Base-by-base conservation (phyloP, 2,329 filamentous ascomycete genomes). In the Metarhizium robertsii region DNA sequence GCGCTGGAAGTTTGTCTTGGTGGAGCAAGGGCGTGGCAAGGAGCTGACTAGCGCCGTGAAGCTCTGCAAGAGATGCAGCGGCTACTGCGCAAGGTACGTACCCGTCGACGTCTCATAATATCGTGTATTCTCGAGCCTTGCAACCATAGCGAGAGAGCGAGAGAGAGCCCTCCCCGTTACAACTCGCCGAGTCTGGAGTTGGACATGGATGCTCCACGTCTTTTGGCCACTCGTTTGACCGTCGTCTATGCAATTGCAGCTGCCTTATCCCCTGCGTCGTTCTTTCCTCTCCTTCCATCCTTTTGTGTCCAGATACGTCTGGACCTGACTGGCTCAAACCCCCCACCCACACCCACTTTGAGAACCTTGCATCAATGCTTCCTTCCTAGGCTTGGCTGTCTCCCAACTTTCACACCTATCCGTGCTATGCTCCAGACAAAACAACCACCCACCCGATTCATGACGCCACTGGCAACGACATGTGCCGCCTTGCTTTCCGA, bases 41-140 rank as follows among this genome's bases (percentile, higher is more conserved):
- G 94, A 97, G 72, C 80, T 96, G 69, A 97, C 92, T 58, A 94
- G 91, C 73, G 92, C 90, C 59, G 91, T 95, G 64, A 97, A 99
- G 77, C 85, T 86, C 63, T 99, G 94, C 80, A 97, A 95, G 76
- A 86, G 90, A 71, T 99, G 94, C 74, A 82, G 79, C 66, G 83
- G 85, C 65, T 99, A 94, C 75, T 96, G 92, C 74, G 92, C 94
- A 64, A 94, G 84, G 86, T 95, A 84, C 66, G 73, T 75, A 67
- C 62, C 55, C 4, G 38, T 34, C 6, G 14, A 20, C 51, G 20
- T 38, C 51, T 45, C 43, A 50, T 47, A 34, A 7, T 34, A 11
- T 34, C 7, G 6, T 34, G 32, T 34, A 34, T 7, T 34, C 32
- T 25, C 25, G 4, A 25, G 25, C 25, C 25, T 25, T 25, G 25